Conservation (phyloP, 768 basidiomycete species). For the Suillus variegatus region DNA sequence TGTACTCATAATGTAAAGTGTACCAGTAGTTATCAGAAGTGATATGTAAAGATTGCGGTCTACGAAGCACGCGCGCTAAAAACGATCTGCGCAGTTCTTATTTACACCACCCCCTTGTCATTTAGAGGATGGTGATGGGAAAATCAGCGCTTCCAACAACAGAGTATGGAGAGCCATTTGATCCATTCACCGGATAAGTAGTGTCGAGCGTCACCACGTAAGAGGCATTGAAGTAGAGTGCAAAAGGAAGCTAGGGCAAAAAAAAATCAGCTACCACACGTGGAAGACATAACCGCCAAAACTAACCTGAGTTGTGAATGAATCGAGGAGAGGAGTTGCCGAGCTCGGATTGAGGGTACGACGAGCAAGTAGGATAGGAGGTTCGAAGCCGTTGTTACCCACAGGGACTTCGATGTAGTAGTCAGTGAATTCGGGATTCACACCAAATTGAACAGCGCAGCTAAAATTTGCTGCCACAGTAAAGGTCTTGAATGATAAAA, state of each 20-base stretch:
- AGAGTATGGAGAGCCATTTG: constrained; percentile 22
- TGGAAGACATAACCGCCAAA: not conserved
- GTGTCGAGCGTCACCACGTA: constrained; percentile 27
- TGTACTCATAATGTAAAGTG: not conserved
- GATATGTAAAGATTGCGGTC: not conserved
- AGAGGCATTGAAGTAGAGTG: constrained; percentile 21
- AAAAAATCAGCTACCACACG: constrained; percentile 8
- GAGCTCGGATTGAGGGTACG: constrained; percentile 14
- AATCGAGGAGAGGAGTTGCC: constrained; percentile 9
- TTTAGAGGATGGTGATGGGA: constrained; percentile 13
- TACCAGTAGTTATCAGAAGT: not conserved
- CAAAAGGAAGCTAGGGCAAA: constrained; percentile 23
- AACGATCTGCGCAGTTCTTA: not conserved
- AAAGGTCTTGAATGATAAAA: constrained; percentile 16
- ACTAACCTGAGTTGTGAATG: constrained; percentile 23
- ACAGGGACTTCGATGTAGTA: constrained; percentile 35
- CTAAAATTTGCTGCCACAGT: constrained; percentile 24
- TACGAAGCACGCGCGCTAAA: not conserved
- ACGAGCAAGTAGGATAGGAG: constrained; percentile 31
- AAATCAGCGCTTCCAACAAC: constrained; percentile 23
- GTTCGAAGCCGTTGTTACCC: constrained; percentile 32
- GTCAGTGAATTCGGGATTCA: constrained; percentile 28
- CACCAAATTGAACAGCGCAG: constrained; percentile 24
- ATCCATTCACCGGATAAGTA: constrained; percentile 23
- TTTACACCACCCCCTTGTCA: not conserved